Evolutionary conservation across 108 stramenopile species (phyloP).

Genomic region (Discostella pseudostelligera): DNA sequence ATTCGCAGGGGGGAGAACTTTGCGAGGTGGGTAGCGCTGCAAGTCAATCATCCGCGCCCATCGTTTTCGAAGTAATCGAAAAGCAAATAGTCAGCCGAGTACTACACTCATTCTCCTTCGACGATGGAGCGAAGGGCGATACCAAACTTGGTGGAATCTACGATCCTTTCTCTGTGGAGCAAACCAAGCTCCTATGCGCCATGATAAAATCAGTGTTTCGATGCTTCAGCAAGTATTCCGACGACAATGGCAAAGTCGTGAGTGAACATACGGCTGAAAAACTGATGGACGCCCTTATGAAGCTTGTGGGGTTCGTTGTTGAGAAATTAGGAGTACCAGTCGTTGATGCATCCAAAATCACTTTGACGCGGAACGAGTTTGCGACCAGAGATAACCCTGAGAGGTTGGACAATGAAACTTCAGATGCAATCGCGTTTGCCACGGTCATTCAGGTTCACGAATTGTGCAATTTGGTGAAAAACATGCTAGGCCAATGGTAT

Average conservation of each 20-base stretch:
- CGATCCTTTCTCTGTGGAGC: constrained; percentile 30
- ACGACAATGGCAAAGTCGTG: not conserved
- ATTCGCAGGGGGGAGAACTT: not conserved
- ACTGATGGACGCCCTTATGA: constrained; percentile 19
- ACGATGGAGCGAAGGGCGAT: constrained; percentile 2
- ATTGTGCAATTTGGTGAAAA: constrained; percentile 45
- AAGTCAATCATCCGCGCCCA: not conserved
- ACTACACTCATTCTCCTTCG: constrained; percentile 18
- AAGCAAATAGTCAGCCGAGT: constrained; percentile 20
- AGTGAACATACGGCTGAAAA: constrained; percentile 11
- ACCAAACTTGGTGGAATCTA: constrained; percentile 23
- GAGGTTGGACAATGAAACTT: constrained; percentile 21
- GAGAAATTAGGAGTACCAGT: constrained; percentile 51
- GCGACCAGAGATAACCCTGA: constrained; percentile 18
- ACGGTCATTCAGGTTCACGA: constrained; percentile 35
- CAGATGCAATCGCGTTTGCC: constrained; percentile 44
- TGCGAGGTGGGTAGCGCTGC: not conserved
- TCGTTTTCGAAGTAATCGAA: constrained; percentile 21
- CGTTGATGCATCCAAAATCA: constrained; percentile 26
- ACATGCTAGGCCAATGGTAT: constrained; percentile 58
- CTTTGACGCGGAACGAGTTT: constrained; percentile 3
- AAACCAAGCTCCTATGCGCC: constrained; percentile 29
- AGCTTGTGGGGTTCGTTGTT: constrained; percentile 25
- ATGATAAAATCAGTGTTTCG: constrained; percentile 27
- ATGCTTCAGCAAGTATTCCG: constrained; percentile 6